A percentile compares a stretch with the other conserved stretches of the same genome.
Evolutionary conservation across 805 yeast genomes (phyloP).

Genomic region (Jamesozyma jinghongensis): DNA sequence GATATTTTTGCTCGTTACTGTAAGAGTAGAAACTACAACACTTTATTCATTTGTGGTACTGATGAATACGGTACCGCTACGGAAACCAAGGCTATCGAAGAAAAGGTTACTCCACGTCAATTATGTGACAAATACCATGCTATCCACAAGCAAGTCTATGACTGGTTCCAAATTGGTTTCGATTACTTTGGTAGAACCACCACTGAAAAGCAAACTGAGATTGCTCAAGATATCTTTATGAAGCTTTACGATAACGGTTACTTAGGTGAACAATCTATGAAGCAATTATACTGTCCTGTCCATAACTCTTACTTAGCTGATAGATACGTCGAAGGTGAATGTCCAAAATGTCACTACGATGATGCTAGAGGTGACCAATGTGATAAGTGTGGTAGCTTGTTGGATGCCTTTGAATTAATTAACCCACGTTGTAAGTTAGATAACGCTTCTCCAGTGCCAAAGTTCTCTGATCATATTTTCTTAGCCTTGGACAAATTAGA

Average conservation of each 20-base stretch:
- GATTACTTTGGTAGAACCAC: slow-evolving; percentile 97
- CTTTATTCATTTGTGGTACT: slow-evolving; percentile 88
- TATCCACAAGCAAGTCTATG: slow-evolving; percentile 81
- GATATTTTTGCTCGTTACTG: slow-evolving; percentile 88
- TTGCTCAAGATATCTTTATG: slow-evolving; percentile 87
- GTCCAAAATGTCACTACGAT: slow-evolving; percentile 90
- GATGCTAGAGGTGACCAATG: slow-evolving; percentile 99
- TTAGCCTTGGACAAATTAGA: slow-evolving; percentile 78
- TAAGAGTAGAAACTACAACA: slow-evolving; percentile 79
- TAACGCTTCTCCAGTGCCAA: slow-evolving; percentile 67
- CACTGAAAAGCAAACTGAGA: slow-evolving; percentile 81
- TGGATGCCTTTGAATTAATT: slow-evolving; percentile 88
- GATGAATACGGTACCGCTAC: slow-evolving; percentile 99
- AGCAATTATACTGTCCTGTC: slow-evolving; percentile 82
- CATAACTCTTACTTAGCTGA: slow-evolving; percentile 93
- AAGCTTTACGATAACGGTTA: slow-evolving; percentile 66
- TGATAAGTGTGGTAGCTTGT: slow-evolving; percentile 85
- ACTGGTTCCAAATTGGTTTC: slow-evolving; percentile 94
- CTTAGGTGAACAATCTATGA: slow-evolving; percentile 79
- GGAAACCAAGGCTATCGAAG: slow-evolving; percentile 95
- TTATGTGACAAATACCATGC: slow-evolving; percentile 85
- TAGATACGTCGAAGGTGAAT: slow-evolving; percentile 92
- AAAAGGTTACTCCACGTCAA: slow-evolving; percentile 77
- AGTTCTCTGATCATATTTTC: slow-evolving; percentile 78
- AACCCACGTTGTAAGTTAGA: slow-evolving; percentile 95